These are phyloP conservation scores for Tremella yokohamensis DNA, from an alignment of 768 basidiomycete genomes.

Conservation along the genomic window DNA sequence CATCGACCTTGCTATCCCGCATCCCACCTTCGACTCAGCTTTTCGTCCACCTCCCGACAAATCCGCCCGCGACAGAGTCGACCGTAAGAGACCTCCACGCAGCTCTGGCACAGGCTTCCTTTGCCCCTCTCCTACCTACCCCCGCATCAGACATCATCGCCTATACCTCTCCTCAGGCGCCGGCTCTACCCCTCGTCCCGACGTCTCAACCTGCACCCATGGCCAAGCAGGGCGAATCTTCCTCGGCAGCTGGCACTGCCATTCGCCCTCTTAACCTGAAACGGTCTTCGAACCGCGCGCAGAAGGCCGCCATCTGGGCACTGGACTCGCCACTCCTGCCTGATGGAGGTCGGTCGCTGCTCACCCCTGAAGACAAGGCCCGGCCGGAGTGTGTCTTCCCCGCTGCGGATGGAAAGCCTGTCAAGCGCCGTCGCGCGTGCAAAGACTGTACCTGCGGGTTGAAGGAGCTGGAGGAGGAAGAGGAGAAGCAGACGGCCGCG, in stretches of 20 bases:
- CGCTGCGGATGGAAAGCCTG: conserved; percentile 42
- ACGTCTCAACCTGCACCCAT: conserved; percentile 20
- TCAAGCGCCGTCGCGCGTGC: conserved; percentile 63
- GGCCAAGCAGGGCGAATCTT: conserved; percentile 2
- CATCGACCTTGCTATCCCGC: conserved; percentile 25
- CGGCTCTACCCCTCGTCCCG: conserved; percentile 9
- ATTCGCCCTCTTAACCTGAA: conserved; percentile 38
- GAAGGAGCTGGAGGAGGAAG: conserved; percentile 85
- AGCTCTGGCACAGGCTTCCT: conserved; percentile 21
- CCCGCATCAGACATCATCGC: conserved; percentile 30
- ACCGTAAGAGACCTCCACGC: conserved; percentile 26
- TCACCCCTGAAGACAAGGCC: conserved; percentile 75
- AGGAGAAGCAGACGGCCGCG: conserved; percentile 52
- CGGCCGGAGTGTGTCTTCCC: conserved; percentile 67
- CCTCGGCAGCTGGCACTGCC: conserved; percentile 7
- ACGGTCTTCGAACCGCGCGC: conserved; percentile 60
- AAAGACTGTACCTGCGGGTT: conserved; percentile 96
- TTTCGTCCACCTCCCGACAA: conserved; percentile 39
- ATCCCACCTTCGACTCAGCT: conserved; percentile 46
- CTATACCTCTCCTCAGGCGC: conserved; percentile 38
- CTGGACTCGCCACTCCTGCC: conserved; percentile 67
- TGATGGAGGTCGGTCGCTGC: conserved; percentile 76
- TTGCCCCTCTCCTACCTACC: conserved; percentile 30
- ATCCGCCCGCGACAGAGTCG: conserved; percentile 12
- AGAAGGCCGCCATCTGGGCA: conserved; percentile 87